These are phyloP conservation scores for Aspergillus aculeatus DNA, from an alignment of 2,329 filamentous ascomycete species.

Conservation along the genomic window DNA sequence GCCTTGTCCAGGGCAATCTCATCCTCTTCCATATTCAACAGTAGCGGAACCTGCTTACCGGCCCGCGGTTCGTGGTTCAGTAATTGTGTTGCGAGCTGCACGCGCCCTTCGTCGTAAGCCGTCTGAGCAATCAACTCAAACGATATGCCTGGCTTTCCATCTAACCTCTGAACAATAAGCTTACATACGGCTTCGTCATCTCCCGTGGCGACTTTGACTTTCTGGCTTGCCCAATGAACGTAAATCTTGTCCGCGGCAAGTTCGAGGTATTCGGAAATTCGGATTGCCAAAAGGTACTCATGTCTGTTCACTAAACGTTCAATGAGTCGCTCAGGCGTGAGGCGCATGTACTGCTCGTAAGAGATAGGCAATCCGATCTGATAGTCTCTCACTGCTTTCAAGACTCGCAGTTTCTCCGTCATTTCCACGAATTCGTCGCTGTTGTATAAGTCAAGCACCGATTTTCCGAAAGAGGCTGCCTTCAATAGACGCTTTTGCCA, in stretches of 20 bases:
- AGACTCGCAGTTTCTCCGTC: slow-evolving; percentile 86
- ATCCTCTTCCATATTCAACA: slow-evolving; percentile 94
- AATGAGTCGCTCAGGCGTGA: slow-evolving; percentile 87
- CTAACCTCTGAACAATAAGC: slow-evolving; percentile 80
- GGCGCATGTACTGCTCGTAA: slow-evolving; percentile 87
- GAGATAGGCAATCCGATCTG: slow-evolving; percentile 86
- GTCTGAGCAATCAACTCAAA: slow-evolving; percentile 92
- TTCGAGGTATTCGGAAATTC: slow-evolving; percentile 81
- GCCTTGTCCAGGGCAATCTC: slow-evolving; percentile 94
- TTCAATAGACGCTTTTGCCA: slow-evolving; percentile 97
- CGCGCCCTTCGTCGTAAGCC: slow-evolving; percentile 89
- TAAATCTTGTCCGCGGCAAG: slow-evolving; percentile 88
- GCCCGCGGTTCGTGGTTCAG: slow-evolving; percentile 92
- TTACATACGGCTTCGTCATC: slow-evolving; percentile 86
- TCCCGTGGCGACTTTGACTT: slow-evolving; percentile 79
- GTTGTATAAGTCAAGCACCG: slow-evolving; percentile 93
- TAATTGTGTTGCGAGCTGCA: slow-evolving; percentile 83
- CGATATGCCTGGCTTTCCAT: slow-evolving; percentile 86
- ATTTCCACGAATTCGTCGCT: slow-evolving; percentile 99
- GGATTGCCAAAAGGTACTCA: slow-evolving; percentile 86
- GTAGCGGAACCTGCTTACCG: slow-evolving; percentile 90
- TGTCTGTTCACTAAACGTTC: slow-evolving; percentile 81
- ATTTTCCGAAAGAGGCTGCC: slow-evolving; percentile 96
- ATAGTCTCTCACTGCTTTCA: slow-evolving; percentile 90
- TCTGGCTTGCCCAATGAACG: slow-evolving; percentile 94